Evolutionary conservation across 495 filamentous ascomycete species (phyloP).

Genomic region (Immersiella caudata): DNA sequence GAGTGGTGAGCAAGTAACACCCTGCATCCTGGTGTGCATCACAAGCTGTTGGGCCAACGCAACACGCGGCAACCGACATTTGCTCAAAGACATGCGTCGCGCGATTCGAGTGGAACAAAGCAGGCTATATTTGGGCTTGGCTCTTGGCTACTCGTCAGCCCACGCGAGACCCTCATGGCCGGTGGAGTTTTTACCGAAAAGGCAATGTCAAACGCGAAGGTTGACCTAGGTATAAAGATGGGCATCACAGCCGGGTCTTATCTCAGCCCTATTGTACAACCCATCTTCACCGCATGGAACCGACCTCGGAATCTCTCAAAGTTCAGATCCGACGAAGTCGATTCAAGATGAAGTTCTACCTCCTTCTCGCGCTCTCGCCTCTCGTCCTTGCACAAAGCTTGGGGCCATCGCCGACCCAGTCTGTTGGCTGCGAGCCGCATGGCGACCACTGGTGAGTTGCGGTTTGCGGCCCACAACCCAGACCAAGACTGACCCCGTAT

Average conservation of each 20-base stretch:
- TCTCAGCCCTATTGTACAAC: neutral
- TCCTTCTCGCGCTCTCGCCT: constrained; percentile 11
- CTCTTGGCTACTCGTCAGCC: neutral
- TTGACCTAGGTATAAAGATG: neutral
- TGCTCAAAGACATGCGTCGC: neutral
- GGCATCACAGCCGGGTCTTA: neutral
- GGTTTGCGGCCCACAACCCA: neutral
- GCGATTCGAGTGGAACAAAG: neutral
- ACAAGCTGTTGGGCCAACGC: neutral
- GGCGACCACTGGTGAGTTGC: constrained; percentile 43
- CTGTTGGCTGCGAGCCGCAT: constrained; percentile 41
- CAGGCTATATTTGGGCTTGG: constrained; percentile 1
- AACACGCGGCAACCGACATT: neutral
- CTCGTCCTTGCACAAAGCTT: constrained; percentile 29
- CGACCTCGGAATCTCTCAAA: neutral
- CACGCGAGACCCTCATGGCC: neutral
- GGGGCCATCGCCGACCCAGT: constrained; percentile 42
- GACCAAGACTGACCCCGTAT: neutral
- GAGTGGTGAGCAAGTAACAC: neutral
- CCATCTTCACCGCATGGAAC: neutral
- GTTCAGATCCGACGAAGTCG: neutral
- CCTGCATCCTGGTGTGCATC: neutral
- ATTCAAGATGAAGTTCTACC: constrained; percentile 29
- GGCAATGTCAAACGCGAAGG: neutral
- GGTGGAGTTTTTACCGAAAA: constrained; percentile 1